Percentiles rank a stretch among this genome's conserved stretches.
Evolutionary conservation across 1,284 basidiomycete species (phyloP).

Genomic region (Ceratobasidium theobromae): DNA sequence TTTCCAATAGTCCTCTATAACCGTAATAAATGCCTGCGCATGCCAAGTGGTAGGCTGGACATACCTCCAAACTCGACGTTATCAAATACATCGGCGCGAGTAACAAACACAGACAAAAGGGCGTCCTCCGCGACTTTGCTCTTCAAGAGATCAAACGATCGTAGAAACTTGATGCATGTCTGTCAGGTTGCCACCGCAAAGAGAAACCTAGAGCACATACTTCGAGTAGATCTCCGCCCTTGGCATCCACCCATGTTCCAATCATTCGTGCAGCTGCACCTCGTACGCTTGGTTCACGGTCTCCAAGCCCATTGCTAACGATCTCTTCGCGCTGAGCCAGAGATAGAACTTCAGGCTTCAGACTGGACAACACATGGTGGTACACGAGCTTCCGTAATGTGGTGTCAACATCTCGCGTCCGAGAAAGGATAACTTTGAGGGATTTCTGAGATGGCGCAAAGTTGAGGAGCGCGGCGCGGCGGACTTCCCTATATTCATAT

Average conservation of each 20-base stretch:
- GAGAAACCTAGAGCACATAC: slow-evolving; percentile 37
- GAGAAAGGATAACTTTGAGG: slow-evolving; percentile 68
- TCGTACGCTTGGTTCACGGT: slow-evolving; percentile 81
- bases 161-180: slow-evolving; percentile 54
- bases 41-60: slow-evolving; percentile 38
- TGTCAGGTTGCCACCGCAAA: background rate
- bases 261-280: slow-evolving; percentile 77
- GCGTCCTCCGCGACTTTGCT: slow-evolving; percentile 67
- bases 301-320: slow-evolving; percentile 81
- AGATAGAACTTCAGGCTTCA: slow-evolving; percentile 68
- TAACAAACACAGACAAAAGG: slow-evolving; percentile 63
- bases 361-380: slow-evolving; percentile 58
- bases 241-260: slow-evolving; percentile 72
- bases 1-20: slow-evolving; percentile 73
- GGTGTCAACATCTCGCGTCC: slow-evolving; percentile 85
- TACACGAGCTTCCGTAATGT: slow-evolving; percentile 83
- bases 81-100: slow-evolving; percentile 61
- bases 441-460: slow-evolving; percentile 58
- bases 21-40: background rate
- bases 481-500: slow-evolving; percentile 69
- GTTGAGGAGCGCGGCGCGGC: slow-evolving; percentile 82
- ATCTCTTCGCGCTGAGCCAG: slow-evolving; percentile 78
- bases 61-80: slow-evolving; percentile 70
- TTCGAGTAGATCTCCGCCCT: slow-evolving; percentile 51
- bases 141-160: slow-evolving; percentile 61